Base-by-base conservation (phyloP, 371 early-diverging fungal species). In the Mortierella sp. region DNA sequence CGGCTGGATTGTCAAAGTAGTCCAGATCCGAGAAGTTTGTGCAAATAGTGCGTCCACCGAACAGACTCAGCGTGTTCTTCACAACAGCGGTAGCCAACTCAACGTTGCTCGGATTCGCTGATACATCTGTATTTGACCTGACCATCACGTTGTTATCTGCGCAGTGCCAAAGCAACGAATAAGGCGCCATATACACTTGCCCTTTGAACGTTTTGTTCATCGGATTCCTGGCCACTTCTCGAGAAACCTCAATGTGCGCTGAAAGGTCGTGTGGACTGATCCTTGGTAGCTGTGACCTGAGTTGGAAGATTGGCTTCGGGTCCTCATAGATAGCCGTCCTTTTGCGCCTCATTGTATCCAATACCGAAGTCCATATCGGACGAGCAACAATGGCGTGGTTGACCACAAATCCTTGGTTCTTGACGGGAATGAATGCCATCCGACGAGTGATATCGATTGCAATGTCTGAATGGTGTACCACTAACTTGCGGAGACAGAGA, bases 1-100 rank as follows among this genome's bases (percentile, higher is more conserved):
- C 45, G 5, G 51, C 66, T 18, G 66, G 66, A 30, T 66, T 58
- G 42, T 66, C 66, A 54, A 53, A 66, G 14, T 54, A 66, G 59
- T 58, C 24, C 16, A 58, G 54, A 12, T 59, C 59, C 47, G 52
- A 19, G 16, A 54, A 53, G 54, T 66, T 52, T 8, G 59, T 39
- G 2, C 59, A 38, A 5, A 66, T 46, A 7, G 52, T 47, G 31
- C 59, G 58, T 3, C 27, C n/a, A 28, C 54, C 48, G 54, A 46
- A 47, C 1, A 59, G 66, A 13, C 59, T 66, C 28, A 54, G 8
- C 47, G 58, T 66, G 28, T 51, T 26, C 6, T 27, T 8, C 1
- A 59, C 24, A 13, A 54, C 1, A 9, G 39, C 52, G 0, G 39
- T 1, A 13, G 41, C 18, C 58, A 54, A 54, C 23, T 18, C 21